Evolutionary conservation across 2,329 filamentous ascomycete species (phyloP).

Genomic region (Talaromyces verruculosus): DNA sequence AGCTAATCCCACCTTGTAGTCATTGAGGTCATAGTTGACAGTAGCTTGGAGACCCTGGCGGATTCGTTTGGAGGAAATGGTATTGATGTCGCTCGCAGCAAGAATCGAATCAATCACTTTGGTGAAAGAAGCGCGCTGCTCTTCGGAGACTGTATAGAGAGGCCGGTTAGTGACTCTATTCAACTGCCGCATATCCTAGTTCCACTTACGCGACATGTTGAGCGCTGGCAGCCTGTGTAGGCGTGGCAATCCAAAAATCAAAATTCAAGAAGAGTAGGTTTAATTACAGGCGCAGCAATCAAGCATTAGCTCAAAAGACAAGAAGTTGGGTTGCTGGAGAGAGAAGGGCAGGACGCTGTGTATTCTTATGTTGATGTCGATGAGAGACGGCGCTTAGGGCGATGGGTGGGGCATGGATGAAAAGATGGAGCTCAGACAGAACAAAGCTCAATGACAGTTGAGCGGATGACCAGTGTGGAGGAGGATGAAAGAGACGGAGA

Average conservation of each 20-base stretch:
- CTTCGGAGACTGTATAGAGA: slow-evolving; percentile 46
- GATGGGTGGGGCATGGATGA: slow-evolving; percentile 36
- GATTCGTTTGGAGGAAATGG: slow-evolving; percentile 65
- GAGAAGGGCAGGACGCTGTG: not conserved
- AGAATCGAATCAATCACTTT: slow-evolving; percentile 65
- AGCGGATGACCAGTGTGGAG: not conserved
- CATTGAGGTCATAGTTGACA: slow-evolving; percentile 61
- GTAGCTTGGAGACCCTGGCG: slow-evolving; percentile 58
- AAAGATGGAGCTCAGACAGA: slow-evolving; percentile 18
- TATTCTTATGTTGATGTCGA: slow-evolving; percentile 9
- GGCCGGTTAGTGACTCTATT: slow-evolving; percentile 19
- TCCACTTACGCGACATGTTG: slow-evolving; percentile 41
- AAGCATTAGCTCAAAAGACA: not conserved
- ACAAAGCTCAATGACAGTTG: slow-evolving; percentile 1
- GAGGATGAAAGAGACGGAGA: not conserved
- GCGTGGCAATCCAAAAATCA: not conserved
- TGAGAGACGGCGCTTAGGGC: slow-evolving; percentile 37
- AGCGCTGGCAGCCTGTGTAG: slow-evolving; percentile 14
- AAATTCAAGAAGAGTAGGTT: not conserved
- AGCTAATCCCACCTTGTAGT: slow-evolving; percentile 60
- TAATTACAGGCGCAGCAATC: not conserved
- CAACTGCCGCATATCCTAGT: not conserved
- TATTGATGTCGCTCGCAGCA: slow-evolving; percentile 60
- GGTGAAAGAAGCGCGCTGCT: slow-evolving; percentile 53
- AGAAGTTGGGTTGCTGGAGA: not conserved